Evolutionary conservation across 83 land plant genomes (phyloP), one percentile per base, ranked within the genome.

Genomic region (Picea abies): DNA sequence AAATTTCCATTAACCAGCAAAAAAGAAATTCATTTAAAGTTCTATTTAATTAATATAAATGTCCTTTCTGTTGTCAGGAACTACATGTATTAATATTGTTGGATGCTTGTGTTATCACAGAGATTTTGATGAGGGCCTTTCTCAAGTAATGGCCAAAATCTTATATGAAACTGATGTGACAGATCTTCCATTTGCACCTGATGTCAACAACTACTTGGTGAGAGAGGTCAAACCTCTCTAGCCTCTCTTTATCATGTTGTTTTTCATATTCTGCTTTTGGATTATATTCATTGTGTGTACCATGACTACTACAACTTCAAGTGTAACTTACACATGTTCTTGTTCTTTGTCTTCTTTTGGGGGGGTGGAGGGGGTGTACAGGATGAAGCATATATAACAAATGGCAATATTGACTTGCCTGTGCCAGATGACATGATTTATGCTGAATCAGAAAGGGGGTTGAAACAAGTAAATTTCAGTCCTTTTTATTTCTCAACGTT

Each of bases 51-150:
- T 35, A 56, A 5, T 14, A 19, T 41, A 9, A 26, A 15, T 39
- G 29, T 78, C n/a, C 20, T 61, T 25, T 16, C 2, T 23, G 17
- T 60, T 78, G 14, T 37, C 19, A 56, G 32, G 37, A 14, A 29
- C 63, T 16, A 14, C n/a, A 23, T 14, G 29, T 56, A 5, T 22
- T 26, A 78, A 60, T 58, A 22, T 44, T 79, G 6, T 63, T 37
- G 15, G 22, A 64, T 39, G n/a, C 10, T 26, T 65, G 10, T 4
- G 5, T 44, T 23, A 56, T 78, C 44, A 62, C 92, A 97, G 99
- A 88, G 96, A 96, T 19, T 91, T 98, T 86, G 99, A 96, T 88
- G 97, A 98, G 11, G 83, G 79, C 25, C 91, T 96, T 62, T 52
- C 94, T 39, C 96, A 89, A 85, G 87, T 78, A 63, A 86, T 96